These are phyloP conservation scores for Tilletia walkeri DNA, from an alignment of 1,284 basidiomycete genomes.

Conservation along the genomic window DNA sequence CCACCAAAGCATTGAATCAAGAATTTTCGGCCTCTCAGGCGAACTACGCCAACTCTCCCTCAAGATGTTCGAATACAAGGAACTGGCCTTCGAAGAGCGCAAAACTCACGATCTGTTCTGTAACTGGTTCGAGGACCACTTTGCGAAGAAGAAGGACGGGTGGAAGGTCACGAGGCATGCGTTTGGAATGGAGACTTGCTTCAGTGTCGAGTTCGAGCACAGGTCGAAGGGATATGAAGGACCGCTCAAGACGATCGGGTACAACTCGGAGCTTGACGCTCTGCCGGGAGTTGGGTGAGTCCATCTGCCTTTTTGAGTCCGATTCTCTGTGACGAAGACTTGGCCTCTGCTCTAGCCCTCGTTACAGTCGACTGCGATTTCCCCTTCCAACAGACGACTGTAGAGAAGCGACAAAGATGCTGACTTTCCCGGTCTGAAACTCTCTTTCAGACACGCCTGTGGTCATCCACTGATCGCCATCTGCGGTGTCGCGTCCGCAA, in stretches of 20 bases:
- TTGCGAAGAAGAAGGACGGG: conserved; percentile 24
- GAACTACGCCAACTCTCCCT: conserved; percentile 54
- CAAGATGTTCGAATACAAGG: conserved; percentile 53
- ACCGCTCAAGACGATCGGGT: conserved; percentile 41
- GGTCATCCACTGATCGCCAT: conserved; percentile 78
- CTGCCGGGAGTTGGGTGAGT: conserved; percentile 57
- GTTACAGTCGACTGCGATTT: background rate
- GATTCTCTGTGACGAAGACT: too few species aligned
- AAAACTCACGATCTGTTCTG: conserved; percentile 47
- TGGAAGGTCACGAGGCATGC: conserved; percentile 52
- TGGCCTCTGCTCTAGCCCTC: too few species aligned
- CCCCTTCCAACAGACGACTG: background rate
- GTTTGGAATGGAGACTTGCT: conserved; percentile 64
- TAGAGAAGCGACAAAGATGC: background rate
- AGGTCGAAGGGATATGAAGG: conserved; percentile 32
- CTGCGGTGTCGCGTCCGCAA: conserved; percentile 72
- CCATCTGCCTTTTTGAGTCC: background rate
- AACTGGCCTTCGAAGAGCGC: conserved; percentile 50
- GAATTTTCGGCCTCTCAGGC: conserved; percentile 35
- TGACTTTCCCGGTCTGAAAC: background rate
- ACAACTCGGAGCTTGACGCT: conserved; percentile 69
- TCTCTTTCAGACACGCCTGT: conserved; percentile 20
- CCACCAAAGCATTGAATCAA: conserved; percentile 34
- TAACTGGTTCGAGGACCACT: conserved; percentile 27
- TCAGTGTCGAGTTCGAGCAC: conserved; percentile 67